Evolutionary conservation across 1,139 yeast genomes (phyloP), one percentile per base, ranked within the genome.

Genomic region (Candida sp.): DNA sequence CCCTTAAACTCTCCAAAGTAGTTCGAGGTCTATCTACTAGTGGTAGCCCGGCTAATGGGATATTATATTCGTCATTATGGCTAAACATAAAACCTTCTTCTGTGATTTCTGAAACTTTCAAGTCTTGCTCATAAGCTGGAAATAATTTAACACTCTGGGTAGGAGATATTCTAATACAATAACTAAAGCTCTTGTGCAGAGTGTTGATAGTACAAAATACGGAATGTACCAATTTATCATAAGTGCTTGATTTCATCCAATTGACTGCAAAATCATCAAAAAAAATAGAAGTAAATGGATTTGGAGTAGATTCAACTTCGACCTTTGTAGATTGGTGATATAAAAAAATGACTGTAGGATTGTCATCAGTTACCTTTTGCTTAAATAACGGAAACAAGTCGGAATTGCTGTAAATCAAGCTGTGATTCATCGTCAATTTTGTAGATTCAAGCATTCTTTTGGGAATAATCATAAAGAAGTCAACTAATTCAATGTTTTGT

Each of bases 181-280:
- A 67, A 39, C 78, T 69, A 21, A 60, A 55, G 11, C 50, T 45
- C 6, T 47, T 35, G 11, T 52, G 39, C 0, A 45, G 40, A 0
- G 50, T 38, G 41, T 63, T 61, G 9, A 50, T 33, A 7, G 75
- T 66, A 48, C 81, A 77, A 50, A 73, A 74, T 1, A 61, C 58
- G 0, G 79, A 72, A 38, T 65, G 64, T 1, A 74, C 45, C 35
- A 76, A 59, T 32, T 64, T 63, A 8, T 59, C 58, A 41, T 68
- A 61, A 15, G 60, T 58, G 9, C 64, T 50, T 7, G 57, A 58
- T 30, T 59, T 53, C 7, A 67, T 55, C 81, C 79, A 75, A 9
- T 56, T 56, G 27, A 54, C 49, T 0, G 79, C 77, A 52, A 75
- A 64, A 1, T 49, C 48, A 47, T 75, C 79, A 50, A 75, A 73